Percentiles rank a stretch among this genome's conserved stretches.
phyloP scores from a whole-genome alignment of 2,329 filamentous ascomycete genomes.

The Lecanosticta acicola region DNA sequence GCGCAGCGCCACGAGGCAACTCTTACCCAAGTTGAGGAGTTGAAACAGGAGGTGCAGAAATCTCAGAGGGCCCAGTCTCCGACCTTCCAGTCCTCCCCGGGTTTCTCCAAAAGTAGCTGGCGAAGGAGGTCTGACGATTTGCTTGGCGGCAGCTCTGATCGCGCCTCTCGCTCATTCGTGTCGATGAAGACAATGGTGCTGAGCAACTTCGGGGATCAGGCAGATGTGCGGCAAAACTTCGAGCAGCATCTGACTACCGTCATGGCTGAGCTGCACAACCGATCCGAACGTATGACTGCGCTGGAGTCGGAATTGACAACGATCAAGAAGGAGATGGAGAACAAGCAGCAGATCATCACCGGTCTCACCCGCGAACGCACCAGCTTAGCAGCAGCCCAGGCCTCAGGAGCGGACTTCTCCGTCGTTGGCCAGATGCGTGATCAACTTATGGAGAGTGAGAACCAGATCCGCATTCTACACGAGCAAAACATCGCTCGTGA shows the following conservation, averaged over 20 bases:
- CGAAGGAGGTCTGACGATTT: slow-evolving; percentile 32
- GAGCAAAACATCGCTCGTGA: slow-evolving; percentile 69
- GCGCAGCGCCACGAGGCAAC: slow-evolving; percentile 76
- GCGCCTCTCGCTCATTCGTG: slow-evolving; percentile 84
- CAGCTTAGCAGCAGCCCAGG: slow-evolving; percentile 69
- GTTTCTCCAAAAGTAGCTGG: slow-evolving; percentile 55
- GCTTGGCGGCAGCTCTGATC: slow-evolving; percentile 56
- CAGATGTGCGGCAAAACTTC: slow-evolving; percentile 85
- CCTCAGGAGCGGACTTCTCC: slow-evolving; percentile 74
- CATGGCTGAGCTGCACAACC: slow-evolving; percentile 82
- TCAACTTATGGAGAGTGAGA: slow-evolving; percentile 79
- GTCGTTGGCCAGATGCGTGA: slow-evolving; percentile 82
- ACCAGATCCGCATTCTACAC: slow-evolving; percentile 67
- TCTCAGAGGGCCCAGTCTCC: slow-evolving; percentile 39
- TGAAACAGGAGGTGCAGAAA: slow-evolving; percentile 79
- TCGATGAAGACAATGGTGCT: slow-evolving; percentile 81
- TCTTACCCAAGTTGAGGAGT: slow-evolving; percentile 79
- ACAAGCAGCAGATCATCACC: slow-evolving; percentile 91
- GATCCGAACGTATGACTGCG: slow-evolving; percentile 84
- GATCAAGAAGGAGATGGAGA: slow-evolving; percentile 92
- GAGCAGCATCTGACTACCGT: slow-evolving; percentile 86
- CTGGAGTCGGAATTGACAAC: slow-evolving; percentile 78
- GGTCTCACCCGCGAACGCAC: slow-evolving; percentile 88
- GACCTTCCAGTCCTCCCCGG: slow-evolving; percentile 20
- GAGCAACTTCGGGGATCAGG: slow-evolving; percentile 76